Base-by-base conservation (phyloP, 2,329 filamentous ascomycete species). In the Aspergillus sp. region DNA sequence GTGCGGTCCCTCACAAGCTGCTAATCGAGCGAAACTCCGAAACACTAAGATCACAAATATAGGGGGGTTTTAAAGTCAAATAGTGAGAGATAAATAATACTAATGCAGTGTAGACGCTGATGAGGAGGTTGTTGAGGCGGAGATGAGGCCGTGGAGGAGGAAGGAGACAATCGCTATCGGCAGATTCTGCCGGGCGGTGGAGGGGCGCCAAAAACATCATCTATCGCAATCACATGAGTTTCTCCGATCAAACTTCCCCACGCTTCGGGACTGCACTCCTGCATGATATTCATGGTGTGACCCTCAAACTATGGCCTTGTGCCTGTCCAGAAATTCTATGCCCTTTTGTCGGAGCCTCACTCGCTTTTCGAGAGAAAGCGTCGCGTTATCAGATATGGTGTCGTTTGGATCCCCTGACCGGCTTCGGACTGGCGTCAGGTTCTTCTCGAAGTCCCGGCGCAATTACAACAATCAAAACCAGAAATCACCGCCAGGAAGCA, bases 401-500 rank as follows among this genome's bases (percentile, higher is more conserved):
- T 68, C 68, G 30, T 73, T 72, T 52, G 63, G 68, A 58, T 64
- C 71, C 41, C 65, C 68, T 53, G 70, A 68, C 54, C 66, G 68
- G 24, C 66, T 68, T 45, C 66, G 67, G 47, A 58, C 67, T 59
- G 65, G 64, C 58, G 61, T 66, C 34, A 66, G 70, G 24, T 78
- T 78, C 61, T 74, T 53, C 30, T 54, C 79, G 1, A 76, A 76
- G 39, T 70, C 74, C 57, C 74, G 73, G 61, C 70, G 72, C 56
- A 71, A 74, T 55, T 74, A 78, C 57, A 49, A 51, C 13, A 54
- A 57, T 22, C 67, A 77, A 47, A 69, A 75, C 44, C 73, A 79
- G 60, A 64, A 61, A 54, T 46, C 67, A 12, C 61, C 64, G 2
- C 51, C 59, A 51, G 78, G 79, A 64, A 78, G 82, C 59, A 82